Evolutionary conservation across 106 monocot species (phyloP), one percentile per base, ranked within the genome.

Genomic region (Acorus calamus): DNA sequence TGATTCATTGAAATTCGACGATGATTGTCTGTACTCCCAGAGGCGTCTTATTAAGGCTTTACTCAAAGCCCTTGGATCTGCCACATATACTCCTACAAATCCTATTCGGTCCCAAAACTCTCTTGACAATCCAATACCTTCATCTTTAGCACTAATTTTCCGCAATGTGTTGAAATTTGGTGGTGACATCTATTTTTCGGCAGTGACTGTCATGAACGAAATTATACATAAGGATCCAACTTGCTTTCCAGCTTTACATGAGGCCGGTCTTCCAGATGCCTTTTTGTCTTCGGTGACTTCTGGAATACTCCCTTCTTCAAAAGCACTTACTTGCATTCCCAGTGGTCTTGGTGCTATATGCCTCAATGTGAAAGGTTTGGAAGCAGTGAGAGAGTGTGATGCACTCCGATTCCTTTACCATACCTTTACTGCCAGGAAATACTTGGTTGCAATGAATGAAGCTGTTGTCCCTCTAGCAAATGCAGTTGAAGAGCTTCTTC

Each of bases 311-410:
- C 92, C 92, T 62, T 85, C 92, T 71, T 86, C 85, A 7, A 99
- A 92, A 78, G 98, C 98, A 5, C 79, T 99, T 53, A 88, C 88
- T 51, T 92, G 88, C 72, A 69, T 99, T 65, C 98, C 98, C 53
- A 92, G 83, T 88, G 98, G 92, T 49, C 88, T 99, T 63, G 88
- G 98, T 73, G 98, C 98, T 28, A 92, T 99, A 28, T 99, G 98
- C 62, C 83, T 99, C 11, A 99, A 92, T 61, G 66, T 61, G 59
- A 85, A 79, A 79, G 98, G 92, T 54, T 58, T 99, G 62, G 98
- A 99, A 62, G 82, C 85, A 46, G 92, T 92, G 4, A 99, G 79
- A 65, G 83, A 81, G 73, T 77, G 74, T 63, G 53, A 73, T 70
- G 85, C 77, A 46, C 63, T 99, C 63, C 65, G 80, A 42, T 99